Percentiles rank a stretch among this genome's conserved stretches.
Evolutionary conservation across 441 rosid species (phyloP).

Genomic region (Bruguiera hainesii): DNA sequence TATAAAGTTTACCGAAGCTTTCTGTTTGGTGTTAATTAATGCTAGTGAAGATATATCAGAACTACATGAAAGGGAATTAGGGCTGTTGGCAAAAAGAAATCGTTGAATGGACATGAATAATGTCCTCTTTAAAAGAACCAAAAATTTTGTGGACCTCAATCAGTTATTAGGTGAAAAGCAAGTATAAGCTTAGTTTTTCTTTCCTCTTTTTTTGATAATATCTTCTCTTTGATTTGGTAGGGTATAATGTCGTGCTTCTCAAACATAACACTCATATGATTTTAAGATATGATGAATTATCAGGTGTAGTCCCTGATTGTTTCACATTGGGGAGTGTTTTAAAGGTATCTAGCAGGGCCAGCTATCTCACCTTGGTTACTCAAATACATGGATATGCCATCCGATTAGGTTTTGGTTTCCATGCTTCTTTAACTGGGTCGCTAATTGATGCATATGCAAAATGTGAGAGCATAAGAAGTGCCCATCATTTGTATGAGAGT

Average conservation of each 20-base stretch:
- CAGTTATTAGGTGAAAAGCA: neutral
- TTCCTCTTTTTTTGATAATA: neutral
- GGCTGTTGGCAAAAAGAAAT: no score
- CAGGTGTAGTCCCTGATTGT: slow-evolving; percentile 60
- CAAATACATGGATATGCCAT: slow-evolving; percentile 53
- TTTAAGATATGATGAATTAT: slow-evolving; percentile 16
- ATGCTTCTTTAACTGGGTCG: slow-evolving; percentile 43
- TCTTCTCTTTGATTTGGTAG: neutral
- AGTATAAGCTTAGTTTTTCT: neutral
- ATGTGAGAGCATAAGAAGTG: slow-evolving; percentile 47
- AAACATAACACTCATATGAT: neutral
- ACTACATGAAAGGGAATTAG: no score
- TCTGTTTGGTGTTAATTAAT: no score
- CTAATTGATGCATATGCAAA: slow-evolving; percentile 62
- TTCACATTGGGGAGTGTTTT: slow-evolving; percentile 65
- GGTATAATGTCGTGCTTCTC: neutral
- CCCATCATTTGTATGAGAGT: slow-evolving; percentile 36
- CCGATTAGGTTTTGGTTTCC: slow-evolving; percentile 41
- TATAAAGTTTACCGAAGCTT: no score
- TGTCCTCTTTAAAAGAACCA: no score
- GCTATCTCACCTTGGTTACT: slow-evolving; percentile 31
- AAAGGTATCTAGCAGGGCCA: slow-evolving; percentile 43
- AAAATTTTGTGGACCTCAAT: no score
- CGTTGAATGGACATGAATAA: no score
- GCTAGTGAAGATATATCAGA: no score